Base-by-base conservation (phyloP, 2,329 filamentous ascomycete genomes). In the Aspergillus hiratsukae region DNA sequence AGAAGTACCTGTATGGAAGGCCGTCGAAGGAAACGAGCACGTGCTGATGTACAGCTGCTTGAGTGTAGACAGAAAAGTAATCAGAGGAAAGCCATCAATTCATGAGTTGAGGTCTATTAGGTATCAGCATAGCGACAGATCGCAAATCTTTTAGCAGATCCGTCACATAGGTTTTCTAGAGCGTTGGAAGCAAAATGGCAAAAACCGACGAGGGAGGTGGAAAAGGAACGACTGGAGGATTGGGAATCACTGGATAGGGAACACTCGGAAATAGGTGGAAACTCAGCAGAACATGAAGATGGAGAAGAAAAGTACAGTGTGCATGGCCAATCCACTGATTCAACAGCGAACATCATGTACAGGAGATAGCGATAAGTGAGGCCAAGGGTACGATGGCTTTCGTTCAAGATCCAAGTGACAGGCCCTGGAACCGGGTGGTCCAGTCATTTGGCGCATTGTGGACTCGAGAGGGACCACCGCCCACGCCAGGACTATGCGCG, bases 361-460 rank as follows among this genome's bases (percentile, higher is more conserved):
- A 27, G 23, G 23, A 14, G 23, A 46, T 11, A 46, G 21, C 10
- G 23, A 23, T 46, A 14, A 21, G 4, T 23, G 27, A 11, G 11
- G 10, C 14, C 43, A 46, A 46, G 23, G 11, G 11, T 19, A 25
- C 31, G 14, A 23, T 46, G 21, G 19, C 23, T 23, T 6, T 25
- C 17, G 17, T 46, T 72, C 61, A 79, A 61, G 83, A 83, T 67
- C 88, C 88, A 60, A 91, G 80, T 2, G 88, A 91, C 19, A 91
- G 76, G 9, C 87, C 83, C 69, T 91, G 87, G 69, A 90, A 90
- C 5, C 80, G 74, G 53, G 77, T 76, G 27, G 81, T 75, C 86
- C 87, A 89, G 51, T 88, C 86, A 49, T 79, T 72, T 17, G 66
- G 73, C 25, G 63, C 64, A 49, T 63, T 70, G 57, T 70, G 74